phyloP scores from a whole-genome alignment of 306 rosid species.

The Corylus avellana region DNA sequence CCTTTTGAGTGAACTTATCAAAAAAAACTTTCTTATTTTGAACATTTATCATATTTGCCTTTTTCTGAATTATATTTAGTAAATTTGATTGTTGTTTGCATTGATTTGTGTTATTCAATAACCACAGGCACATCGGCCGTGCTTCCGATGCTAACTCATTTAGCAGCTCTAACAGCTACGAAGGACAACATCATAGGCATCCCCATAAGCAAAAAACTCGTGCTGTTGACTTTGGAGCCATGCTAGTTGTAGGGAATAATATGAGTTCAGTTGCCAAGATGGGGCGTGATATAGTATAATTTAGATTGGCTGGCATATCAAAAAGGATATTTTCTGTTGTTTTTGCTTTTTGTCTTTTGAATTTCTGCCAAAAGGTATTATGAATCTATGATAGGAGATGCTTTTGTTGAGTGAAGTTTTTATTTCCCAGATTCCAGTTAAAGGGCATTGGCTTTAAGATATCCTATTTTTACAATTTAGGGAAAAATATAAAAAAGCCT shows the following conservation, averaged over 20 bases:
- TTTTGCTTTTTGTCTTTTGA: background rate
- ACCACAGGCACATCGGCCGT: background rate
- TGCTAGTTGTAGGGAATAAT: background rate
- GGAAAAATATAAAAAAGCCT: too few species aligned
- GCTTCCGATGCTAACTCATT: background rate
- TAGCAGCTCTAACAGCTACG: background rate
- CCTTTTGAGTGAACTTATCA: background rate
- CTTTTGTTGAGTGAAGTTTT: too few species aligned
- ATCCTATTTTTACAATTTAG: too few species aligned
- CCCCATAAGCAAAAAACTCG: background rate
- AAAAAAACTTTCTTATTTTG: too few species aligned
- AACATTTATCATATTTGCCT: background rate
- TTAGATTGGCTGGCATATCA: background rate
- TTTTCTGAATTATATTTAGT: background rate
- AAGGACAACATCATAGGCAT: background rate
- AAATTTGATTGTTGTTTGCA: background rate
- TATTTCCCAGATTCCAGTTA: too few species aligned
- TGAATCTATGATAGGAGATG: too few species aligned
- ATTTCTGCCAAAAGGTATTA: too few species aligned
- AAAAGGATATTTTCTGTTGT: background rate
- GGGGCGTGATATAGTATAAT: slow-evolving; percentile 13
- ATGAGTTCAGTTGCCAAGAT: slow-evolving; percentile 15
- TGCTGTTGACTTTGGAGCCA: background rate
- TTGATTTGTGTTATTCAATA: background rate
- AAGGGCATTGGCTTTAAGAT: too few species aligned